These are phyloP conservation scores for Sonneratia alba DNA, from an alignment of 345 rosid genomes.

Conservation along the genomic window DNA sequence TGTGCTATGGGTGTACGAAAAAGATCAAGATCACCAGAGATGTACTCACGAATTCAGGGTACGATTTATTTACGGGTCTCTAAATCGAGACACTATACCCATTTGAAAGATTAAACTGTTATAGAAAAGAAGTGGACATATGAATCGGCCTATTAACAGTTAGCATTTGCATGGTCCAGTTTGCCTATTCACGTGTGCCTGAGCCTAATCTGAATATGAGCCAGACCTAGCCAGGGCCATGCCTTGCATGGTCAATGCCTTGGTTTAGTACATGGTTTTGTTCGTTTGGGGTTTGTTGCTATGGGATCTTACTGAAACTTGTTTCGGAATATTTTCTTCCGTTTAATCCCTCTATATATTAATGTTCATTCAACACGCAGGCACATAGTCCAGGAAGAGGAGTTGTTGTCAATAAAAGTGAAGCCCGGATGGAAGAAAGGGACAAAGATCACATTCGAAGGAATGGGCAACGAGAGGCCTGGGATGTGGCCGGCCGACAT, in stretches of 20 bases:
- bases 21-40: slow-evolving; percentile 73
- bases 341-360: not conserved
- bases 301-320: too few relatives aligned
- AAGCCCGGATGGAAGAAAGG: slow-evolving; percentile 87
- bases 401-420: slow-evolving; percentile 51
- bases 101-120: not conserved
- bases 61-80: slow-evolving; percentile 2
- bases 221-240: too few relatives aligned
- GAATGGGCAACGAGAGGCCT: slow-evolving; percentile 59
- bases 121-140: too few relatives aligned
- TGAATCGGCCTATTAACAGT: not conserved
- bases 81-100: not conserved
- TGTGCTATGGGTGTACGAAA: slow-evolving; percentile 69
- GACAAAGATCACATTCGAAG: slow-evolving; percentile 75
- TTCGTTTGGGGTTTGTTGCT: too few relatives aligned
- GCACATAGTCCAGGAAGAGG: slow-evolving; percentile 47
- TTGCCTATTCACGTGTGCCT: too few relatives aligned
- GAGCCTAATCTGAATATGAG: too few relatives aligned
- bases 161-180: too few relatives aligned
- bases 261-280: too few relatives aligned
- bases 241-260: too few relatives aligned
- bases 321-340: too few relatives aligned
- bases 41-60: slow-evolving; percentile 55
- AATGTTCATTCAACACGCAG: slow-evolving; percentile 16
- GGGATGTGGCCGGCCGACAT: slow-evolving; percentile 56